Base-by-base conservation (phyloP, 2,329 filamentous ascomycete genomes). In the Cryphonectria carpinicola region DNA sequence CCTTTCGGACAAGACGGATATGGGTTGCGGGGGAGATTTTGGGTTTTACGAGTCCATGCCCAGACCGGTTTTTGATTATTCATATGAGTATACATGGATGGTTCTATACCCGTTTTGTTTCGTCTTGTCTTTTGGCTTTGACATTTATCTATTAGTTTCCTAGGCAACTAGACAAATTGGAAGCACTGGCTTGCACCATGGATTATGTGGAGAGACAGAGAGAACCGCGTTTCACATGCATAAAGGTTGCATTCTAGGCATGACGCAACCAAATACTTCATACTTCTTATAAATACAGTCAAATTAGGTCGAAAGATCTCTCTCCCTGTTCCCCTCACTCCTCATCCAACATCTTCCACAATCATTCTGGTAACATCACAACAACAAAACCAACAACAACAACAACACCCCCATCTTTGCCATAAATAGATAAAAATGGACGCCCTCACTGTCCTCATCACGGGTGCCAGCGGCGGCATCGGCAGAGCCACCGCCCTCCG, bases 381-480 rank as follows among this genome's bases (percentile, higher is more conserved):
- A 13, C 28, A 54, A 35, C 28, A n/a, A 17, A 17, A 5, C 37
- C n/a, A 28, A 13, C 11, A n/a, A 58, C 19, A 32, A 32, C 32
- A 32, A 32, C 32, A 32, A 32, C 4, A 32, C 32, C 32, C 32
- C 3, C 32, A 3, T 4, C 32, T 32, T 32, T 32, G 32, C 32
- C 32, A 32, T 32, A 32, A 32, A 32, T 28, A 28, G 19, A 35
- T n/a, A 35, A 8, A 28, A 63, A 65, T 65, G 69, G 52, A 58
- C 19, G 58, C 58, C 28, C 66, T 71, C 5, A 60, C 58, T 4
- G 35, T 69, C 62, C 70, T 69, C 56, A 69, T 71, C 43, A 71
- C 70, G 17, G 70, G 70, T 25, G 70, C 70, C 43, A 67, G 65
- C 54, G 70, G 70, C 17, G 70, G 68, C 25, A 72, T 72, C 65